Evolutionary conservation across 352 stramenopile species (phyloP).

Genomic region (Salisapilia sapeloensis): DNA sequence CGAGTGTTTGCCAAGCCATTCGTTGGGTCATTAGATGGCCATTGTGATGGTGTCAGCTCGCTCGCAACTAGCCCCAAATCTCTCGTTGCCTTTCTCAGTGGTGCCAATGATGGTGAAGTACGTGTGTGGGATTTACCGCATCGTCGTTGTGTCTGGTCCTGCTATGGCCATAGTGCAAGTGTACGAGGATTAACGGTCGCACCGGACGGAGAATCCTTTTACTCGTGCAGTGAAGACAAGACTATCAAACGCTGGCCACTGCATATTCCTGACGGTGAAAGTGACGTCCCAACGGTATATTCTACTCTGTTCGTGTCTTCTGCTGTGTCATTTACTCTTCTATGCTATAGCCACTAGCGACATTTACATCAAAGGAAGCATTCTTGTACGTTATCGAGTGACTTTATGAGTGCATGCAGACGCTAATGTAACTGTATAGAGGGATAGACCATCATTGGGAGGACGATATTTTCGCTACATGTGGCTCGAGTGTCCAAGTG

Average conservation of each 20-base stretch:
- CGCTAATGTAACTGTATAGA: too few species aligned
- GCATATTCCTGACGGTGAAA: conserved; percentile 45
- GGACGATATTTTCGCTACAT: conserved; percentile 86
- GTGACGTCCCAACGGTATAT: conserved; percentile 32
- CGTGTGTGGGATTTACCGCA: conserved; percentile 95
- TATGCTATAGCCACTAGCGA: conserved; percentile 24
- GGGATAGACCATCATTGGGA: conserved; percentile 97
- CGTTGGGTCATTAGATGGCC: conserved; percentile 92
- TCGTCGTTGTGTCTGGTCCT: conserved; percentile 86
- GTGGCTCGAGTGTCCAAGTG: conserved; percentile 87
- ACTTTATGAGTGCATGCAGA: conserved; percentile 6
- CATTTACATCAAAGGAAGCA: conserved; percentile 71
- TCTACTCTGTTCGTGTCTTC: conserved; percentile 7
- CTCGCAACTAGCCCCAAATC: conserved; percentile 83
- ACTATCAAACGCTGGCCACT: conserved; percentile 87
- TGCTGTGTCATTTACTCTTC: conserved; percentile 2
- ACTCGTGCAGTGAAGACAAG: conserved; percentile 91
- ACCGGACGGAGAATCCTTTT: conserved; percentile 74
- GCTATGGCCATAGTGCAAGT: conserved; percentile 86
- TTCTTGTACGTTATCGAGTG: conserved; percentile 34
- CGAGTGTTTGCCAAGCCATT: conserved; percentile 98
- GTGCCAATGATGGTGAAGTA: conserved; percentile 87
- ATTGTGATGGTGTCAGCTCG: conserved; percentile 92
- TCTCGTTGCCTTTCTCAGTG: conserved; percentile 78
- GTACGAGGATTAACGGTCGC: conserved; percentile 85